phyloP scores from a whole-genome alignment of 495 filamentous ascomycete species.

The Sordaria brevicollis region DNA sequence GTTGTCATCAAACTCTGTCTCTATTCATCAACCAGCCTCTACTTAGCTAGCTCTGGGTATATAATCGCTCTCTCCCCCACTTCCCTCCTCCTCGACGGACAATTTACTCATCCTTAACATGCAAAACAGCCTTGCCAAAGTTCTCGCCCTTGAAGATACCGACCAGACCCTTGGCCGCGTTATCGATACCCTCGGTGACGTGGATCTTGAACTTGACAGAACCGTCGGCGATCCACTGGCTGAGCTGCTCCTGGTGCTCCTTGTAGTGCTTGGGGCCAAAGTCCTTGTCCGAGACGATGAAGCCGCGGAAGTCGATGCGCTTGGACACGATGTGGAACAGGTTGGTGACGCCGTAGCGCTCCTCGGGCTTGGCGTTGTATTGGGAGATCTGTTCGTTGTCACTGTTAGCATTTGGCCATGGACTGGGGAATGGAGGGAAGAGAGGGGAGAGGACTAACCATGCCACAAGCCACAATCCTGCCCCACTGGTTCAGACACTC shows the following conservation, averaged over 20 bases:
- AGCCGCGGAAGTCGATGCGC: constrained; percentile 53
- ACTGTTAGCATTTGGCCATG: constrained; percentile 24
- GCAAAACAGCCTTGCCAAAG: constrained; percentile 82
- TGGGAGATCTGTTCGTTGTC: constrained; percentile 47
- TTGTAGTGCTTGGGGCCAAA: constrained; percentile 60
- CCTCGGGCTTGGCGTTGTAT: constrained; percentile 54
- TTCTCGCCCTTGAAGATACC: constrained; percentile 85
- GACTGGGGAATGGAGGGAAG: neutral
- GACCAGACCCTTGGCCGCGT: constrained; percentile 68
- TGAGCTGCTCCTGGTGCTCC: constrained; percentile 74
- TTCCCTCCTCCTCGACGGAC: too few relatives aligned
- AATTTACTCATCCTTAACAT: constrained; percentile 40
- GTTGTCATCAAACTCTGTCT: too few relatives aligned
- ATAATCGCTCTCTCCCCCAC: too few relatives aligned
- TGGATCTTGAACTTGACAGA: constrained; percentile 61
- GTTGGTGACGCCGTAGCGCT: constrained; percentile 63
- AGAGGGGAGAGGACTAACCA: constrained; percentile 24
- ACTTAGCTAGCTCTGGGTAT: neutral
- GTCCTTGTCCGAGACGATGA: constrained; percentile 53
- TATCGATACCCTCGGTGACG: constrained; percentile 74
- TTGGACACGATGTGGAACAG: constrained; percentile 40
- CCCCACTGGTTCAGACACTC: constrained; percentile 59
- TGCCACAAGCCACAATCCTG: constrained; percentile 51
- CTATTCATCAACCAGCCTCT: neutral
- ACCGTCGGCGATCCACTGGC: constrained; percentile 78